A percentile compares a stretch with the other conserved stretches of the same genome.
These are phyloP conservation scores for Geotrichum citri-aurantii DNA, from an alignment of 1,139 yeast genomes.

Conservation along the genomic window DNA sequence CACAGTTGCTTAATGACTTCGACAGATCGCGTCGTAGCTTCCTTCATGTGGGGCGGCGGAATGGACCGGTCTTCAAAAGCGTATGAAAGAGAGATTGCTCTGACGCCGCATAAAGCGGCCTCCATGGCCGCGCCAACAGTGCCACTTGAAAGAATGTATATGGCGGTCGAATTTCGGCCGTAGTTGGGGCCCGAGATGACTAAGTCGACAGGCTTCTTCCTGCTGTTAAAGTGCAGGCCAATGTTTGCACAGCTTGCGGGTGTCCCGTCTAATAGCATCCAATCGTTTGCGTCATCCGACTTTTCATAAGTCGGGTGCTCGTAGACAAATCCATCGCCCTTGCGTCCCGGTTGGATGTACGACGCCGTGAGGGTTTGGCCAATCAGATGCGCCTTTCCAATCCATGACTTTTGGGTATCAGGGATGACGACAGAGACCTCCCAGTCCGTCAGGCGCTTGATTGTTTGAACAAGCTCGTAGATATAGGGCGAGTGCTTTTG, in stretches of 20 bases:
- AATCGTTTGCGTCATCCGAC: slow-evolving; percentile 49
- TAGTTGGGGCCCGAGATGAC: slow-evolving; percentile 94
- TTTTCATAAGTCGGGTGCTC: slow-evolving; percentile 19
- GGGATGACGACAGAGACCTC: slow-evolving; percentile 83
- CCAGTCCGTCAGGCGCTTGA: slow-evolving; percentile 67
- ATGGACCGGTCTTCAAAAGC: slow-evolving; percentile 51
- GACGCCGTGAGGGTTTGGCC: slow-evolving; percentile 66
- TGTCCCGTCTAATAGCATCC: slow-evolving; percentile 84
- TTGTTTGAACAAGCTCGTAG: slow-evolving; percentile 69
- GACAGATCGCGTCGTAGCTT: slow-evolving; percentile 65
- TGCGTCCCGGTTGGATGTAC: slow-evolving; percentile 40
- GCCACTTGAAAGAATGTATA: slow-evolving; percentile 84
- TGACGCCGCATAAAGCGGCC: slow-evolving; percentile 71
- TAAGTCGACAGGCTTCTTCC: slow-evolving; percentile 61
- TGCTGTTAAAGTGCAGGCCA: slow-evolving; percentile 51
- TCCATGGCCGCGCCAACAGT: slow-evolving; percentile 98
- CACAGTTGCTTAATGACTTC: slow-evolving; percentile 55
- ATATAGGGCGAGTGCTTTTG: slow-evolving; percentile 79
- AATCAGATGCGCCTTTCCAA: slow-evolving; percentile 93
- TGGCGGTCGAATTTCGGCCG: slow-evolving; percentile 84
- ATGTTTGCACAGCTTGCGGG: slow-evolving; percentile 95
- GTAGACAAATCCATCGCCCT: slow-evolving; percentile 59
- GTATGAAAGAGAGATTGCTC: slow-evolving; percentile 74
- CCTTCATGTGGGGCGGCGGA: slow-evolving; percentile 36
- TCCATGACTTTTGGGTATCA: slow-evolving; percentile 67